Conservation (phyloP, 345 rosid genomes). For the Lenwebbia sp. region DNA sequence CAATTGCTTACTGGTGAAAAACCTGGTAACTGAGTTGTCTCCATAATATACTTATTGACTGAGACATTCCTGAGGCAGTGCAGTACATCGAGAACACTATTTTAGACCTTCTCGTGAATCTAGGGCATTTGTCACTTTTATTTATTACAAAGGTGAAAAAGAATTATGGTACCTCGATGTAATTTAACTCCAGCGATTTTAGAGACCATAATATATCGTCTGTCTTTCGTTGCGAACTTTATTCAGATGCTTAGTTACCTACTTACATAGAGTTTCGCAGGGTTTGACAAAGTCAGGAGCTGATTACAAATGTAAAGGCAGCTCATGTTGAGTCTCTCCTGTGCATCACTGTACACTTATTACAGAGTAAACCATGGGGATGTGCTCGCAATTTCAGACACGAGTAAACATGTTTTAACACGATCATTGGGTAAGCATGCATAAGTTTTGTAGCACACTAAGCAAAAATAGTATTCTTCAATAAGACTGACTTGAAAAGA, state of each 20-base stretch:
- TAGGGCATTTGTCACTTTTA: conserved; percentile 90
- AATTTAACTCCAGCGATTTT: background rate
- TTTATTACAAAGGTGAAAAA: conserved; percentile 81
- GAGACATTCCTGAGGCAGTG: conserved; percentile 83
- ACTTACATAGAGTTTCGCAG: conserved; percentile 27
- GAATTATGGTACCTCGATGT: background rate
- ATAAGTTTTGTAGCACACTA: too few species aligned
- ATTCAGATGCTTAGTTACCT: background rate
- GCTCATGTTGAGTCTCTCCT: conserved; percentile 98
- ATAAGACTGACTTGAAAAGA: too few species aligned
- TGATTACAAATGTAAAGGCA: conserved; percentile 82
- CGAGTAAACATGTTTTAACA: too few species aligned
- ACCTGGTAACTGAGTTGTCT: conserved; percentile 82
- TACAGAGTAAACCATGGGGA: too few species aligned
- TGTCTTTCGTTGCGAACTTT: background rate
- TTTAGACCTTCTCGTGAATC: conserved; percentile 95
- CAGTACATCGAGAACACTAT: conserved; percentile 82
- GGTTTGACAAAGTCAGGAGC: conserved; percentile 94
- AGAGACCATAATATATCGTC: background rate
- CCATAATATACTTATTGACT: conserved; percentile 74
- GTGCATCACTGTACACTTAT: too few species aligned
- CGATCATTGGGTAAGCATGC: too few species aligned
- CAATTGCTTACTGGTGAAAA: conserved; percentile 92
- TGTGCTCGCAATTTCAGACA: too few species aligned
- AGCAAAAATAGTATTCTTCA: too few species aligned